Base-by-base conservation (phyloP, 1,284 basidiomycete genomes). In the Ceratorhiza oryzae-sativae region DNA sequence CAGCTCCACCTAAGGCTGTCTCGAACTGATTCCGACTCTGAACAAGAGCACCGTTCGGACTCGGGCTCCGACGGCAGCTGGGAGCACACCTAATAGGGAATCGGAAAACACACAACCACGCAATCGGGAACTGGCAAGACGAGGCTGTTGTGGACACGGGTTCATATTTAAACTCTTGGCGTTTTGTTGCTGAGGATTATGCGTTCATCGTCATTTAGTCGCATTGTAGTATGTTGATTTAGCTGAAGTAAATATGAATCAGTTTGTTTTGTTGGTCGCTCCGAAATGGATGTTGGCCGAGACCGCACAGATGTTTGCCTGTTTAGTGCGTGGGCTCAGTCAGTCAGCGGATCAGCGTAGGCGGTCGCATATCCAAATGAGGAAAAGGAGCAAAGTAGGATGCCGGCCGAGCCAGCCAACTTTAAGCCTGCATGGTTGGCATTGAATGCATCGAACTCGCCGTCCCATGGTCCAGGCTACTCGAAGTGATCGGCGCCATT, bases 11-110 rank as follows among this genome's bases (percentile, higher is more conserved):
- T 59, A 10, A 41, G 68, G 9, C 34, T 71, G 15, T 71, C 68
- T 18, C 55, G 68, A 2, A 71, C 68, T 23, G 68, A 71, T 30
- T 48, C 68, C 34, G 68, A 71, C 27, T 71, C 68, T 25, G 68
- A 71, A 34, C 56, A 71, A 27, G 59, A 61, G 23, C 41, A 42
- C 34, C 55, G 56, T 20, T 71, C 68, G 32, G 68, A 71, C 27
- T 58, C 68, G 5, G 68, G 68, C 10, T 71, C 68, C 25, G 68
- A 71, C 27, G 68, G 45, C 13, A 71, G 68, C 68, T 71, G 68
- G 68, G 68, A 71, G 20, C 68, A 55, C 23, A 68, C 65, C 13
- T 68, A 58, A 32, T 1, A 3, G 45, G 46, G 20, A 46, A 25
- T 27, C 13, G n/a, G n/a, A n/a, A n/a, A n/a, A n/a, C n/a, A n/a